These are phyloP conservation scores for Cercospora sp. DNA, from an alignment of 2,329 filamentous ascomycete genomes.

Conservation along the genomic window DNA sequence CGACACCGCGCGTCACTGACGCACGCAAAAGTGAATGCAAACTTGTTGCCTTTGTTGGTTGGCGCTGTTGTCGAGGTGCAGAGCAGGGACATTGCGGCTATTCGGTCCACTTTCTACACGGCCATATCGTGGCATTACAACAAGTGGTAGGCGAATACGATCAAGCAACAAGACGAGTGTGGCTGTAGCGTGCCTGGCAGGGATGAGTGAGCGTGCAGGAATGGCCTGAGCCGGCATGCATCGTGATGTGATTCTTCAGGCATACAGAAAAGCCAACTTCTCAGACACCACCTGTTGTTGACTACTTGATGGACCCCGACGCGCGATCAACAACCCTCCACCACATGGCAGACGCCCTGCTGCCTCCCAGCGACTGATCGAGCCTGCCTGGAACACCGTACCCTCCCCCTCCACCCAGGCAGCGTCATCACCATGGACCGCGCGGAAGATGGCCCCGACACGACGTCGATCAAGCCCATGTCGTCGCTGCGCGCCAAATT, in stretches of 20 bases:
- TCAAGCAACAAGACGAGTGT: background rate
- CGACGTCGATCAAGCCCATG: constrained; percentile 77
- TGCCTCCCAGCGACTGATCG: constrained; percentile 8
- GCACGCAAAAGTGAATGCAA: constrained; percentile 2
- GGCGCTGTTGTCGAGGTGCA: background rate
- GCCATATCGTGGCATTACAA: background rate
- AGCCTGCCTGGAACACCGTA: background rate
- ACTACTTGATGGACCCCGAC: background rate
- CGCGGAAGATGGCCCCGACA: constrained; percentile 65
- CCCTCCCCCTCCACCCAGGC: background rate
- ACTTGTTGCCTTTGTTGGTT: background rate
- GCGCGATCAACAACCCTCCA: constrained; percentile 4
- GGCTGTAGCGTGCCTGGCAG: constrained; percentile 9
- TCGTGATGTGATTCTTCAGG: constrained; percentile 7
- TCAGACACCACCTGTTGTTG: background rate
- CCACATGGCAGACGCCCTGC: constrained; percentile 5
- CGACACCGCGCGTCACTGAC: constrained; percentile 9
- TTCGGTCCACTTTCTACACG: background rate
- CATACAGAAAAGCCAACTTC: constrained; percentile 5
- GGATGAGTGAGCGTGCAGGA: constrained; percentile 7
- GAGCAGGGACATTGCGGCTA: background rate
- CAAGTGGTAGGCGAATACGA: background rate
- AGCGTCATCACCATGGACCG: constrained; percentile 27
- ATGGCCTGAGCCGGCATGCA: constrained; percentile 11
- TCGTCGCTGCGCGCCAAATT: constrained; percentile 80